A percentile compares a stretch with the other conserved stretches of the same genome.
These are phyloP conservation scores for Plasmopara muralis DNA, from an alignment of 352 stramenopile species.

Conservation along the genomic window DNA sequence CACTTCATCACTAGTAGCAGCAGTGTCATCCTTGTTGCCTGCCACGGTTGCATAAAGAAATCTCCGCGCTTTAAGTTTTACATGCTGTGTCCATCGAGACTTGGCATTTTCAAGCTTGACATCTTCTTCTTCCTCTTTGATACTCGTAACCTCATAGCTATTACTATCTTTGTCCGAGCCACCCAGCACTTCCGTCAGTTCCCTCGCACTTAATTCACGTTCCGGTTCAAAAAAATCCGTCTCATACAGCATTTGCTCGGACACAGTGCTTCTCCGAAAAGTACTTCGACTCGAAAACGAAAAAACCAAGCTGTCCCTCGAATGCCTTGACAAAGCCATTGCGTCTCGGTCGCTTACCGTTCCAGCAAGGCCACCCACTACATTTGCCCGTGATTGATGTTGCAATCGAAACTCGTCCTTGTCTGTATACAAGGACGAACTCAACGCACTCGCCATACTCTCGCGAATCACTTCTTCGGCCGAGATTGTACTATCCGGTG, in stretches of 20 bases:
- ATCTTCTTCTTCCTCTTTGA: constrained; percentile 80
- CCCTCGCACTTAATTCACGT: constrained; percentile 58
- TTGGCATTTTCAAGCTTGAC: constrained; percentile 79
- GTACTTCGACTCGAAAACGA: constrained; percentile 78
- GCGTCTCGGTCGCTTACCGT: constrained; percentile 28
- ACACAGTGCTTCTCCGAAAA: constrained; percentile 73
- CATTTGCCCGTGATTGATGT: constrained; percentile 25
- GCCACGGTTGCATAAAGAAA: constrained; percentile 64
- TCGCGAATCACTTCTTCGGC: constrained; percentile 84
- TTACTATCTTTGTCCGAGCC: constrained; percentile 52
- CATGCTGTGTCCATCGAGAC: constrained; percentile 77
- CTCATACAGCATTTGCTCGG: constrained; percentile 79
- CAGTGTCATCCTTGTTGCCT: constrained; percentile 26
- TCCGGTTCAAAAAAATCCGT: constrained; percentile 80
- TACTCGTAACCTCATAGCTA: constrained; percentile 73
- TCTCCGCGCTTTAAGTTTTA: constrained; percentile 75
- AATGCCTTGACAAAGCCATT: constrained; percentile 30
- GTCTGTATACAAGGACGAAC: constrained; percentile 67
- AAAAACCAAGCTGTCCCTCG: constrained; percentile 41
- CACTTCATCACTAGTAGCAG: constrained; percentile 5
- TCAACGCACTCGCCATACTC: constrained; percentile 70
- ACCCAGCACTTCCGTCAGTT: constrained; percentile 73
- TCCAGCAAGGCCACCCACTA: constrained; percentile 12
- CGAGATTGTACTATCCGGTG: constrained; percentile 75
- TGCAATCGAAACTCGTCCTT: constrained; percentile 56